Base-by-base conservation (phyloP, 202 grass and related monocot genomes). In the Schoenoplectus tabernaemontani region DNA sequence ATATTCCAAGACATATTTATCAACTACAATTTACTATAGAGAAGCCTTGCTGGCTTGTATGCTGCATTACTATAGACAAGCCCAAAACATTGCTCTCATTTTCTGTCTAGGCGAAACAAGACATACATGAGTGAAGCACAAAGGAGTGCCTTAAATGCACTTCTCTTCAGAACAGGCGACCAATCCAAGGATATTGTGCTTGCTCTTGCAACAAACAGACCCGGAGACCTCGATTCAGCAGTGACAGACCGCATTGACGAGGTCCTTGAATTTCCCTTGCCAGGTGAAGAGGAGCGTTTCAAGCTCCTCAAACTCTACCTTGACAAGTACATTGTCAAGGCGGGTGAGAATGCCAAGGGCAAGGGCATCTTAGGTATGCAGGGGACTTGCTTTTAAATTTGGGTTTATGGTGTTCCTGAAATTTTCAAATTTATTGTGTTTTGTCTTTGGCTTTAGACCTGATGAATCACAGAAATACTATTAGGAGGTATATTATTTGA, bases 111-210 rank as follows among this genome's bases (percentile, higher is more conserved):
- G 71, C 86, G 95, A 41, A 98, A 98, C 64, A 98, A 95, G 88
- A 98, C 89, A 64, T 92, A 95, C 82, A 98, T 98, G 95, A 98
- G 95, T 77, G 95, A 98, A 90, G 95, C 91, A 81, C 95, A 98
- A 90, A 87, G 95, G 88, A 98, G 95, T 81, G 95, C 95, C 47
- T 82, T 98, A 78, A 98, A 98, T 71, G 95, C 91, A 77, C 95
- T 98, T 82, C 95, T 98, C 75, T 98, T 89, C 86, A 89, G 95
- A 86, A 92, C 91, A 15, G 95, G 95, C 15, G 91, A 94, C 68
- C 95, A 98, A 79, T 98, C 91, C 28, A 98, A 92, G 70, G 91
- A 98, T 44, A 90, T 98, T 71, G 95, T 98, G 33, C 87, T 98
- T 82, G 95, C 89, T 76, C 91, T 98, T 46, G 95, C 95, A 43